A percentile compares a stretch with the other conserved stretches of the same genome.
These are phyloP conservation scores for Saccharomyces kudriavzevii DNA, from an alignment of 805 yeast genomes.

Conservation along the genomic window DNA sequence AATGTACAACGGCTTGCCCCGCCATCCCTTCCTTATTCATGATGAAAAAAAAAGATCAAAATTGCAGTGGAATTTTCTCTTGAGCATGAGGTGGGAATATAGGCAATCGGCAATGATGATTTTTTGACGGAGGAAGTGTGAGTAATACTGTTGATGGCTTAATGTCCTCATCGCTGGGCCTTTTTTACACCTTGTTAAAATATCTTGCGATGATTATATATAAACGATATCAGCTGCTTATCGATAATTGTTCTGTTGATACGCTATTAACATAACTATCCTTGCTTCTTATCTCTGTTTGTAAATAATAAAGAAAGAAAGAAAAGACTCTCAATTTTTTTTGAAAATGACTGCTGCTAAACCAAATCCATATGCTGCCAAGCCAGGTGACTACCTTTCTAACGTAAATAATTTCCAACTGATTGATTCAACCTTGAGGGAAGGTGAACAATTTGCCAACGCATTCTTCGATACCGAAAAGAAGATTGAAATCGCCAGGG, in stretches of 20 bases:
- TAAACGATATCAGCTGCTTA: background rate
- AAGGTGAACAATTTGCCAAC: constrained; percentile 98
- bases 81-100: background rate
- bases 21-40: background rate
- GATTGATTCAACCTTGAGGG: constrained; percentile 92
- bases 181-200: background rate
- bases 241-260: background rate
- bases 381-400: constrained; percentile 85
- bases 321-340: background rate
- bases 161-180: background rate
- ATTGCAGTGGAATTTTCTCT: background rate
- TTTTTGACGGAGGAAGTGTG: background rate
- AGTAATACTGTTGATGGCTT: background rate
- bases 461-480: constrained; percentile 92
- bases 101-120: background rate
- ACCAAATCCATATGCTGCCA: constrained; percentile 86
- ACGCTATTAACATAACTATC: background rate
- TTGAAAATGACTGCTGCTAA: constrained; percentile 14
- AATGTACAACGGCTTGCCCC: background rate
- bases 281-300: background rate
- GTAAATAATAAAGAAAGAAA: background rate
- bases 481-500: constrained; percentile 94
- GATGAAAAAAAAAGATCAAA: background rate
- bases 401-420: constrained; percentile 84
- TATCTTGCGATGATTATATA: background rate